These are phyloP conservation scores for Candida broadrunensis DNA, from an alignment of 805 yeast species.

Conservation along the genomic window DNA sequence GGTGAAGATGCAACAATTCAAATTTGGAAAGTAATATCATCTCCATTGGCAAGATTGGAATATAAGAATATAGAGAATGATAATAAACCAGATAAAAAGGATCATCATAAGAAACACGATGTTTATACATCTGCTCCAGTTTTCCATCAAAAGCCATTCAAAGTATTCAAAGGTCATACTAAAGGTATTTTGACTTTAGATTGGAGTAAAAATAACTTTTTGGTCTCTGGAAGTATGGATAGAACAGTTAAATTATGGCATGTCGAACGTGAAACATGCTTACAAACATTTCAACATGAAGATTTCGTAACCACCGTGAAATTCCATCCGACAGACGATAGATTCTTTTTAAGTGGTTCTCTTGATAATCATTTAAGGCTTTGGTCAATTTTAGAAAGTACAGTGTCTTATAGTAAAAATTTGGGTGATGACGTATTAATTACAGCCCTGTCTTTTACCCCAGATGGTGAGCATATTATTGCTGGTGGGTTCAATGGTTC, in stretches of 20 bases:
- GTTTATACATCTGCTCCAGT: constrained; percentile 64
- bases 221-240: constrained; percentile 82
- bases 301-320: constrained; percentile 79
- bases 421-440: constrained; percentile 63
- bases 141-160: constrained; percentile 64
- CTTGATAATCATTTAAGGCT: constrained; percentile 70
- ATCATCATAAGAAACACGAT: constrained; percentile 3
- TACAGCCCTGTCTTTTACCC: constrained; percentile 73
- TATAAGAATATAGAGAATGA: constrained; percentile 19
- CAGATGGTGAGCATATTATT: constrained; percentile 55
- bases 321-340: constrained; percentile 83
- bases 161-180: constrained; percentile 63
- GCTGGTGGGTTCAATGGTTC: constrained; percentile 83
- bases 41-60: constrained; percentile 65
- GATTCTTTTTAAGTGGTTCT: constrained; percentile 82
- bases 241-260: constrained; percentile 84
- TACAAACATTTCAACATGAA: constrained; percentile 66
- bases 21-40: constrained; percentile 77
- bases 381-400: constrained; percentile 82
- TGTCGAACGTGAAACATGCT: constrained; percentile 58
- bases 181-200: constrained; percentile 71
- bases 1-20: constrained; percentile 70
- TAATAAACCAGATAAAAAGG: constrained; percentile 5
- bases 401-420: constrained; percentile 49
- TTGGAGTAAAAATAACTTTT: constrained; percentile 86